Evolutionary conservation across 495 filamentous ascomycete genomes (phyloP), one percentile per base, ranked within the genome.

Genomic region (Darksidea phi): DNA sequence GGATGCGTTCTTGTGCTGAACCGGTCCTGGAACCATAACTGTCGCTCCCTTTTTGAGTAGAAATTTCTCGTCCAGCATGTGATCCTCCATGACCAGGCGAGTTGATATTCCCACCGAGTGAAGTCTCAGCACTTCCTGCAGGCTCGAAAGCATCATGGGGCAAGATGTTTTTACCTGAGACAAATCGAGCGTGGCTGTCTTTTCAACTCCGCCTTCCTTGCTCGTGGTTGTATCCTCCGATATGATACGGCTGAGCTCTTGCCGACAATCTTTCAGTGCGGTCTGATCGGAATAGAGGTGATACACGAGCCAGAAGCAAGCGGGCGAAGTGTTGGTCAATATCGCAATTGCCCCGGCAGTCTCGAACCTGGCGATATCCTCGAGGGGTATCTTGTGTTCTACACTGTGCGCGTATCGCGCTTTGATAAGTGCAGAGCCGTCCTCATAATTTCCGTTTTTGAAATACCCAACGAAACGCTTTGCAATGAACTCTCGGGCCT

Each of bases 301-400:
- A 38, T 75, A 75, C 2, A 81, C 57, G 15, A 74, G 60, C 78
- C 78, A 80, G 64, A 81, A 81, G 5, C 68, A 62, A 15, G 77
- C 66, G 2, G 78, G 78, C 24, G 73, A 67, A 1, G 77, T 81
- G 59, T 80, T 82, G 18, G 75, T 75, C 1, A 82, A 52, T 18
- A 80, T 55, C 0, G 71, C 80, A 32, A 79, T 61, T 0, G 63
- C 66, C 24, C 68, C 70, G 0, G 70, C 68, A 10, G 74, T 69
- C 63, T 81, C 78, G 17, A 71, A 71, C 21, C 71, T 68, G 6
- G 78, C 76, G 20, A 77, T 77, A 53, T 80, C 75, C 36, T 75
- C 70, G 2, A 74, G 12, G 0, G 72, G 53, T 6, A 78, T 23
- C 0, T 75, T 71, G 10, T 74, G n/a, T 64, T 48, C 24, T 63